Evolutionary conservation across 345 rosid genomes (phyloP).

Genomic region (Hibiscus mutabilis): DNA sequence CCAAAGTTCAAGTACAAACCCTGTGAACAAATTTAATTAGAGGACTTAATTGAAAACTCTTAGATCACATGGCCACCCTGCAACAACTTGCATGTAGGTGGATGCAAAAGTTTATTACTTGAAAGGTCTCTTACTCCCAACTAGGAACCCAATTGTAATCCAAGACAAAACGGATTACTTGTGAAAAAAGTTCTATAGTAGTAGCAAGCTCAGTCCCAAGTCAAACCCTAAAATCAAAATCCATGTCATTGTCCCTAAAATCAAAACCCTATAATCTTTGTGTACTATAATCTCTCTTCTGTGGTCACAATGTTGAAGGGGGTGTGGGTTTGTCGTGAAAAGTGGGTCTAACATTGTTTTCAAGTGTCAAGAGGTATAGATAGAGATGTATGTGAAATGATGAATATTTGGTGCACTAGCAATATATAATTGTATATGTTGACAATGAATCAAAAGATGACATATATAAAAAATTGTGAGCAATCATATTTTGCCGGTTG

Average conservation of each 20-base stretch:
- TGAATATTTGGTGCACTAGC: no score
- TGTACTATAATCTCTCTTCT: background rate
- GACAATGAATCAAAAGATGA: no score
- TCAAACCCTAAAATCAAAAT: no score
- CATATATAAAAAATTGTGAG: no score
- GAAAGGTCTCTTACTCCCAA: background rate
- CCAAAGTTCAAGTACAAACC: background rate
- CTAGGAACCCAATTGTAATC: background rate
- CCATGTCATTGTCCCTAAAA: background rate
- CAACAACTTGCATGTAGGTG: background rate
- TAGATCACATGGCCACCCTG: background rate
- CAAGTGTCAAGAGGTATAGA: background rate
- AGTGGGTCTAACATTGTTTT: background rate
- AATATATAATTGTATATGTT: no score
- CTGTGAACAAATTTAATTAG: background rate
- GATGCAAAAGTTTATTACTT: background rate
- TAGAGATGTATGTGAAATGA: background rate
- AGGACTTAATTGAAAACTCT: background rate
- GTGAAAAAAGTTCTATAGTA: background rate
- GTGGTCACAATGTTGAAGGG: background rate
- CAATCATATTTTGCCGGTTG: no score
- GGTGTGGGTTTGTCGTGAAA: background rate
- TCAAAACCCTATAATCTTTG: background rate
- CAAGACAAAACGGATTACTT: background rate
- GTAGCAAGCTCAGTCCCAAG: background rate